Evolutionary conservation across 805 yeast genomes (phyloP), one percentile per base, ranked within the genome.

Genomic region (Monosporozyma siamensis): DNA sequence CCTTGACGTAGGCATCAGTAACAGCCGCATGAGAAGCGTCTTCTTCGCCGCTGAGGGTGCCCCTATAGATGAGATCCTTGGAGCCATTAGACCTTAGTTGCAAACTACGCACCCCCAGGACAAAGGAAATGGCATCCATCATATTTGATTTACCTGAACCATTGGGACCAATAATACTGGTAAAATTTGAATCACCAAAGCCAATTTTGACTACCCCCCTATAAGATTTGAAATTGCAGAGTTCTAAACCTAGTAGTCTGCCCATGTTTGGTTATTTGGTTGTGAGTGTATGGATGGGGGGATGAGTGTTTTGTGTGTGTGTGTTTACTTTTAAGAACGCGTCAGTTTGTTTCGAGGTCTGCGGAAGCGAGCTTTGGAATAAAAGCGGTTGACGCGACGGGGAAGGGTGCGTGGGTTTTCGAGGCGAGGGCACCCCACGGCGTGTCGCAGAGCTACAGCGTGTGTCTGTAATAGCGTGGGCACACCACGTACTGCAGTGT

Each of bases 101-200:
- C 14, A 71, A 65, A 17, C 87, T 74, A 51, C 82, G 70, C 38
- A 90, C 78, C 21, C 98, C 98, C 29, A 92, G 70, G 7, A 90
- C 97, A 61, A 92, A 92, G 17, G 96, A 82, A 37, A 92, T 82
- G 27, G 98, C 97, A 60, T 92, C 98, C 83, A 92, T 89, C 78
- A 92, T 83, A 58, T 92, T 92, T 34, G 95, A 84, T 65, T 92
- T 92, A 6, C 98, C 98, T 1, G 97, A 83, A 26, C 98, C 98
- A 70, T 92, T 92, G n/a, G 97, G 97, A 1, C 98, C 98, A 44
- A 92, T 84, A 48, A 92, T 85, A 36, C 95, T 81, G 1, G 95
- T 86, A 67, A 92, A 92, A 46, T 74, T 70, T 0, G 89, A 75
- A 10, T 80, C 71, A 0, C 96, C 96, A 62, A 92, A 83, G 2